These are phyloP conservation scores for Linnemannia schmuckeri DNA, from an alignment of 192 early-diverging fungal genomes.

Conservation along the genomic window DNA sequence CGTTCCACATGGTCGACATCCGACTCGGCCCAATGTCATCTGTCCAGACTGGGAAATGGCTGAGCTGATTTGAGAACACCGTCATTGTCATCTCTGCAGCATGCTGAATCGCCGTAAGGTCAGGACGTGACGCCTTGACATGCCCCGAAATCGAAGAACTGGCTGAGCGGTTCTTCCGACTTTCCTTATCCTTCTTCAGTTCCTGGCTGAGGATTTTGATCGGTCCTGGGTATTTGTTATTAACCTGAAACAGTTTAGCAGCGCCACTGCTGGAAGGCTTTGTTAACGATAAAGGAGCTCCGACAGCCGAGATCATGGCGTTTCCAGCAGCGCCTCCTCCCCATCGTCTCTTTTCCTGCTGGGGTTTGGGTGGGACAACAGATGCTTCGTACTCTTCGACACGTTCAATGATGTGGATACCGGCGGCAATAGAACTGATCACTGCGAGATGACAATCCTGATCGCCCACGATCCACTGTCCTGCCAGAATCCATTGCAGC, in stretches of 20 bases:
- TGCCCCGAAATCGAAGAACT: slow-evolving; percentile 41
- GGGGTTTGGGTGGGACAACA: slow-evolving; percentile 55
- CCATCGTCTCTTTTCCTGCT: slow-evolving; percentile 54
- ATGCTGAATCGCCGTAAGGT: slow-evolving; percentile 73
- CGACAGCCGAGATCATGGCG: slow-evolving; percentile 50
- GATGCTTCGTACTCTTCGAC: slow-evolving; percentile 62
- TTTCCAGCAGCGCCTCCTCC: slow-evolving; percentile 42
- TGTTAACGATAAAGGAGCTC: slow-evolving; percentile 38
- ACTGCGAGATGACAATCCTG: slow-evolving; percentile 75
- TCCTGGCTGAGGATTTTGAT: slow-evolving; percentile 51
- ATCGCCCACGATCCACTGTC: slow-evolving; percentile 84
- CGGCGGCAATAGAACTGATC: slow-evolving; percentile 76
- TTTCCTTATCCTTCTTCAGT: slow-evolving; percentile 51
- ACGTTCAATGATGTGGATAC: slow-evolving; percentile 74
- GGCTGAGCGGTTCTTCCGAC: slow-evolving; percentile 40
- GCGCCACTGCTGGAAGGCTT: slow-evolving; percentile 41
- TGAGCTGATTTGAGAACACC: slow-evolving; percentile 77
- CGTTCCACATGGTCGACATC: slow-evolving; percentile 75
- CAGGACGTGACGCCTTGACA: slow-evolving; percentile 30
- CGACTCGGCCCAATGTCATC: slow-evolving; percentile 72
- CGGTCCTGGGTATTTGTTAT: slow-evolving; percentile 47
- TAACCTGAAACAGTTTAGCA: slow-evolving; percentile 51
- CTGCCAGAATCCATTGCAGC: slow-evolving; percentile 79
- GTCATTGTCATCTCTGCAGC: slow-evolving; percentile 82
- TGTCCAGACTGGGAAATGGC: slow-evolving; percentile 76